phyloP scores from a whole-genome alignment of 2,329 filamentous ascomycete genomes.

The Xylariaceae sp. region DNA sequence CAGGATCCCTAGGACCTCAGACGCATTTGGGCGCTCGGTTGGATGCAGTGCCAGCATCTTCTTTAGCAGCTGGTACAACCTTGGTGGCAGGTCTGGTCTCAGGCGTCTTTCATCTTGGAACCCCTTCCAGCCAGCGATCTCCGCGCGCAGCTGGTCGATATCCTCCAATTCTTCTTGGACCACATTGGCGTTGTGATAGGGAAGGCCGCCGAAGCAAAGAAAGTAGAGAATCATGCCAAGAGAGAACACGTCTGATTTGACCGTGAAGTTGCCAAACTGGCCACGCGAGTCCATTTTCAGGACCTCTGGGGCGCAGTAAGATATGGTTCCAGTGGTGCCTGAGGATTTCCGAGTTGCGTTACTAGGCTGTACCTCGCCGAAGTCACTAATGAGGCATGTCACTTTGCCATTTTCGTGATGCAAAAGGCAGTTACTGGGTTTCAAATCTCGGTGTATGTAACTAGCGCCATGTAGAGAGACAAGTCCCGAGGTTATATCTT shows the following conservation, averaged over 20 bases:
- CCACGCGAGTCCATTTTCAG: slow-evolving; percentile 67
- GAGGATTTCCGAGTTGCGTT: slow-evolving; percentile 82
- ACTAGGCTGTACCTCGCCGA: slow-evolving; percentile 90
- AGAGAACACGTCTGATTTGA: slow-evolving; percentile 97
- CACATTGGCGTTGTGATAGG: slow-evolving; percentile 79
- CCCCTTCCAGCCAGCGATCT: slow-evolving; percentile 84
- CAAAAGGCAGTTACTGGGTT: slow-evolving; percentile 91
- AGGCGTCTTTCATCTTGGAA: slow-evolving; percentile 75
- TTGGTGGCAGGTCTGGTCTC: slow-evolving; percentile 78
- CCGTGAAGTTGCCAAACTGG: slow-evolving; percentile 86
- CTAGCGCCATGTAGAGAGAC: slow-evolving; percentile 86
- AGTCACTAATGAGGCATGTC: slow-evolving; percentile 89
- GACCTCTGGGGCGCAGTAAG: slow-evolving; percentile 95
- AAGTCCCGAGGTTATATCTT: slow-evolving; percentile 88
- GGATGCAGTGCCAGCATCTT: slow-evolving; percentile 77
- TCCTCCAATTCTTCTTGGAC: slow-evolving; percentile 92
- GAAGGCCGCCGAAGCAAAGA: slow-evolving; percentile 88
- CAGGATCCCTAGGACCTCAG: slow-evolving; percentile 78
- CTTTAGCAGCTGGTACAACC: slow-evolving; percentile 82
- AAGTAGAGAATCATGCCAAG: slow-evolving; percentile 98
- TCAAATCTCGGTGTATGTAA: slow-evolving; percentile 94
- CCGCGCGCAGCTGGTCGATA: slow-evolving; percentile 75
- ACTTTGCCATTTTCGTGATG: slow-evolving; percentile 71
- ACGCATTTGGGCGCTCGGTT: slow-evolving; percentile 73
- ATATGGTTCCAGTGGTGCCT: slow-evolving; percentile 92